Conservation (phyloP, 129 eudicot genomes). For the Mikania micrantha region DNA sequence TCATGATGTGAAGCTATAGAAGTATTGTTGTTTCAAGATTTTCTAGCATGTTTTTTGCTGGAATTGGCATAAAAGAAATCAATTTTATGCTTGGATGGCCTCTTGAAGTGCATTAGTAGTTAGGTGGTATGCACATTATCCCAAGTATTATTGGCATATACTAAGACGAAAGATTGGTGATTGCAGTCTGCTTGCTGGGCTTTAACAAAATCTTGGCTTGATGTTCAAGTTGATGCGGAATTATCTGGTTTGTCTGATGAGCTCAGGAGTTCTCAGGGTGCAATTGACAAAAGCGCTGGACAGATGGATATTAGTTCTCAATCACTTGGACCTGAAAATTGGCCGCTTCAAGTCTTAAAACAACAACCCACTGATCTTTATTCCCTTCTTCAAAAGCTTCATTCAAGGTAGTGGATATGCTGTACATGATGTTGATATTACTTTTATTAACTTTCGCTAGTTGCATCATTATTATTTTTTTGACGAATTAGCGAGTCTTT, state of each 20-base stretch:
- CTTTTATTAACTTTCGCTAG: not conserved
- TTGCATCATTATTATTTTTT: not conserved
- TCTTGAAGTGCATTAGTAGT: not conserved
- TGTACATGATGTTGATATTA: not conserved
- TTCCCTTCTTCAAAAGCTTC: slow-evolving; percentile 94
- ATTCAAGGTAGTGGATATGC: slow-evolving; percentile 70
- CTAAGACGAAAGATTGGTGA: slow-evolving; percentile 2
- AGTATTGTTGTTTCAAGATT: not conserved
- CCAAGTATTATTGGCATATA: not conserved
- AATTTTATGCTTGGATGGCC: not conserved
- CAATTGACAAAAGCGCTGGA: slow-evolving; percentile 53
- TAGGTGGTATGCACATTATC: not conserved
- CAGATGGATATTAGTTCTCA: slow-evolving; percentile 43
- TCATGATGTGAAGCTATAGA: no score
- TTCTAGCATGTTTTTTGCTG: not conserved
- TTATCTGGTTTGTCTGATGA: slow-evolving; percentile 55
- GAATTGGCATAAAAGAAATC: not conserved
- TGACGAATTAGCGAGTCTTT: slow-evolving; percentile 57
- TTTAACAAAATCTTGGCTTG: slow-evolving; percentile 94
- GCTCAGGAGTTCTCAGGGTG: slow-evolving; percentile 50
- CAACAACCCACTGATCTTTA: slow-evolving; percentile 81
- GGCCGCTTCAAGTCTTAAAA: slow-evolving; percentile 86
- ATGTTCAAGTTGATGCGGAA: slow-evolving; percentile 79
- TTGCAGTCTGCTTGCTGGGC: slow-evolving; percentile 99
- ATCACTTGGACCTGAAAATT: slow-evolving; percentile 60